Base-by-base conservation (phyloP, 1,284 basidiomycete genomes). In the Paramarasmius palmivorus region DNA sequence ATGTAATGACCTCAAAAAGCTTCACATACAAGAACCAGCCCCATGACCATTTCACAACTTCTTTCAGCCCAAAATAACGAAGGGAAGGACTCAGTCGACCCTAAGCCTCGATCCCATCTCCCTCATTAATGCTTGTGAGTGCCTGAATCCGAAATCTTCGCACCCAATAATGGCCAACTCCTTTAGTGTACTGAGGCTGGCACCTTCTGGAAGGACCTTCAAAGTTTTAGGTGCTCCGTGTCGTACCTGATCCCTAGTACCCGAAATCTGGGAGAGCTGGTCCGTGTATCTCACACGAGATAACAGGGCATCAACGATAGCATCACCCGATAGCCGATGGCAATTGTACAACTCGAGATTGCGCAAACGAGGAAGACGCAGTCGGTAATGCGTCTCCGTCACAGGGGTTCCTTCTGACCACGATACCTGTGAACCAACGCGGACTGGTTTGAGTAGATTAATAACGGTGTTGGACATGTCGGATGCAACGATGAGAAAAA, bases 381-480 rank as follows among this genome's bases (percentile, higher is more conserved):
- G 61, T 12, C 37, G 29, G 12, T 32, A 32, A 32, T 32, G 12
- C 12, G 29, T 20, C 3, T 32, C 48, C 4, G 47, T 49, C 19
- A 48, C 29, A 9, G 40, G 38, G 47, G 35, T 9, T 47, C 51
- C 22, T 32, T 46, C 25, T 17, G 44, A n/a, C 14, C 19, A 15
- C n/a, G 29, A 32, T 12, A 12, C 12, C 6, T 32, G 29, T 12
- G 12, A 6, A 12, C 29, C 29, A 6, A 32, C 12, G 6, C 29
- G 6, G 29, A 32, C 29, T 12, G 83, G 84, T 48, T 72, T 73
- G 34, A 90, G 70, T 57, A 87, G 69, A 25, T 67, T 67, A 36
- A 90, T 73, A 54, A 90, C 88, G 42, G 73, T 79, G 68, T 90
- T 76, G 25, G 85, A 86, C 88, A 90, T 87, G 65, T 90, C 88